Percentiles rank a stretch among this genome's conserved stretches.
phyloP scores from a whole-genome alignment of 106 monocot species.

The Allium fistulosum region DNA sequence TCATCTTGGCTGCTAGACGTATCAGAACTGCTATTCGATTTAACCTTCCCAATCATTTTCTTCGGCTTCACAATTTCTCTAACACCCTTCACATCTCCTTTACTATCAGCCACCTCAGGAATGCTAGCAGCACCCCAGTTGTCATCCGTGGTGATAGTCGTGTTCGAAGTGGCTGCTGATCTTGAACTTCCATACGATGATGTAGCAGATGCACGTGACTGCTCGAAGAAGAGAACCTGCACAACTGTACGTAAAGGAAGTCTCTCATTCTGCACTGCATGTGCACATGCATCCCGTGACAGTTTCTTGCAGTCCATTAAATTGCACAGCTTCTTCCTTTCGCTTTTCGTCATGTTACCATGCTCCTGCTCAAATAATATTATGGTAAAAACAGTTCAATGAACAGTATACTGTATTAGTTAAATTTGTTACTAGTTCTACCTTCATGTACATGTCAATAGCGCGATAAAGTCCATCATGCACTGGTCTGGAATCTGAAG shows the following conservation, averaged over 20 bases:
- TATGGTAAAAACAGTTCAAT: neutral
- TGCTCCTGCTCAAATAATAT: constrained; percentile 22
- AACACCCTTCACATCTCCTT: constrained; percentile 16
- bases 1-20: constrained; percentile 43
- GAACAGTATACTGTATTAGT: neutral
- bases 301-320: constrained; percentile 39
- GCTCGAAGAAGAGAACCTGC: constrained; percentile 36
- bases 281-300: constrained; percentile 23
- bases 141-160: constrained; percentile 25
- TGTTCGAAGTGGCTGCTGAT: constrained; percentile 20
- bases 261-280: constrained; percentile 34
- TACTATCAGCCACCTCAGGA: constrained; percentile 6
- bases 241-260: constrained; percentile 35
- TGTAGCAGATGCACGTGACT: constrained; percentile 9
- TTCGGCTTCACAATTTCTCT: constrained; percentile 38
- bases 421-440: neutral
- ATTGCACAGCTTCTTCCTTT: constrained; percentile 29
- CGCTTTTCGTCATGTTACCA: constrained; percentile 19
- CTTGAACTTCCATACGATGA: constrained; percentile 17
- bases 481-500: constrained; percentile 22
- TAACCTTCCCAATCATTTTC: constrained; percentile 59
- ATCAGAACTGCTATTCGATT: constrained; percentile 68
- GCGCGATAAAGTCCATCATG: constrained; percentile 41
- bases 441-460: constrained; percentile 39
- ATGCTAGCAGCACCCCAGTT: constrained; percentile 13